Evolutionary conservation across 2,329 filamentous ascomycete species (phyloP).

Genomic region (Knoxdaviesia capensis): DNA sequence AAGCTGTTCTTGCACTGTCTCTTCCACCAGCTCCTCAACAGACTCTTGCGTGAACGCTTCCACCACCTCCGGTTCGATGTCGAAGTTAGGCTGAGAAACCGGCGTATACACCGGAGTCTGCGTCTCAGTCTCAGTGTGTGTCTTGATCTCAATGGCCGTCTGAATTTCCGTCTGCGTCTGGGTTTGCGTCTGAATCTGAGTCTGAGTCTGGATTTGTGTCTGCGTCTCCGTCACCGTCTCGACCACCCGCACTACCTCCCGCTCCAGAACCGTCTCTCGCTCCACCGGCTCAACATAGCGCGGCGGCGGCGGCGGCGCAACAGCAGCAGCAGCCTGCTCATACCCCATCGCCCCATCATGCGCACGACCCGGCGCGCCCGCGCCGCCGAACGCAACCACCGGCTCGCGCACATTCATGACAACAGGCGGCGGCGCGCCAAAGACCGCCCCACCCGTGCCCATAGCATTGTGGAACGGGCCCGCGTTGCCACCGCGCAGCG

Average conservation of each 20-base stretch:
- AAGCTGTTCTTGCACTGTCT: too few species aligned
- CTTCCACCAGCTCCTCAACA: too few species aligned
- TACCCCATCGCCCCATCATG: too few species aligned
- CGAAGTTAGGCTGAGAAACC: not conserved
- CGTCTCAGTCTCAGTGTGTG: not conserved
- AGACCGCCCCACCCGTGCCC: conserved; percentile 6
- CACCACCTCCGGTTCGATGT: not conserved
- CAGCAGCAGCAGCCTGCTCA: too few species aligned
- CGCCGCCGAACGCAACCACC: too few species aligned
- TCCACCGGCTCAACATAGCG: not conserved
- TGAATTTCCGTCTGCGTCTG: not conserved
- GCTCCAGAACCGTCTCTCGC: conserved; percentile 10
- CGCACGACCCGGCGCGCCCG: too few species aligned
- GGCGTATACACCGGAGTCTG: not conserved
- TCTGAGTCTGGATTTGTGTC: not conserved
- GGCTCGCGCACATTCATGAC: not conserved
- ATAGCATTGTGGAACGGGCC: conserved; percentile 12
- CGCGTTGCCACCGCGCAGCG: conserved; percentile 14
- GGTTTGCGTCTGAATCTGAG: not conserved
- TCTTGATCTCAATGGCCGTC: not conserved
- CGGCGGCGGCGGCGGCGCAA: too few species aligned
- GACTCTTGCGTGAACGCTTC: not conserved
- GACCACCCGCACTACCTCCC: conserved; percentile 13
- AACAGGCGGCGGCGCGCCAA: conserved; percentile 8
- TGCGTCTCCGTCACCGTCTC: conserved; percentile 12